Evolutionary conservation across 805 yeast genomes (phyloP), one percentile per base, ranked within the genome.

Genomic region (Candida nitratophila): DNA sequence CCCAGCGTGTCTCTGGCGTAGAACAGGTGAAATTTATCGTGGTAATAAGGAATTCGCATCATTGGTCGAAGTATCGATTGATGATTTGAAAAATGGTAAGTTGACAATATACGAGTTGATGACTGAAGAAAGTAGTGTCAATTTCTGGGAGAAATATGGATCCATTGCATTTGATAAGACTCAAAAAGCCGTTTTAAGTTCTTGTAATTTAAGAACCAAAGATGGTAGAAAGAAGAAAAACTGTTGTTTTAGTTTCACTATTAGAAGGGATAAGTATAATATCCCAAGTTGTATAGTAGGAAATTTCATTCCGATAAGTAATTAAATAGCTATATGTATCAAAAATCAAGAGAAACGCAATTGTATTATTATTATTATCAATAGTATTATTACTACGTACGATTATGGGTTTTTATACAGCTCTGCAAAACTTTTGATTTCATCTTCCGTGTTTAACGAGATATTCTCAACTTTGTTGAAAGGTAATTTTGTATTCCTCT

Each of bases 11-110:
- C 70, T 91, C 26, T 91, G 98, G 97, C 70, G 98, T 59, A 81
- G 98, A 54, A 90, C 98, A 0, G 98, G 98, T 2, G 98, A 91
- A 53, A 91, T 91, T 3, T 91, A 87, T 55, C 66, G 97, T 48
- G 98, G 96, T 0, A 91, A 91, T 63, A 89, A 90, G 59, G 98
- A 91, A 60, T 91, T 91, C 75, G 98, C 97, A 0, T 84, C 90
- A 1, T 64, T 91, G 44, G 96, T 91, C 2, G 96, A 89, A 19
- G 95, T 87, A 21, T 76, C 80, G 26, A 87, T 91, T 1, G 97
- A 90, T 58, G 96, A 89, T 59, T 66, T 91, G 56, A 80, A 93
- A 50, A 96, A 91, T 61, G 98, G 98, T 11, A 86, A 83, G 53
- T 66, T 89, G 51, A 93, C 97, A 1, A 87, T 91, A 38, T 90